A percentile compares a stretch with the other conserved stretches of the same genome.
These are phyloP conservation scores for Tuctoria greenei DNA, from an alignment of 176 grass and related monocot genomes.

Conservation along the genomic window DNA sequence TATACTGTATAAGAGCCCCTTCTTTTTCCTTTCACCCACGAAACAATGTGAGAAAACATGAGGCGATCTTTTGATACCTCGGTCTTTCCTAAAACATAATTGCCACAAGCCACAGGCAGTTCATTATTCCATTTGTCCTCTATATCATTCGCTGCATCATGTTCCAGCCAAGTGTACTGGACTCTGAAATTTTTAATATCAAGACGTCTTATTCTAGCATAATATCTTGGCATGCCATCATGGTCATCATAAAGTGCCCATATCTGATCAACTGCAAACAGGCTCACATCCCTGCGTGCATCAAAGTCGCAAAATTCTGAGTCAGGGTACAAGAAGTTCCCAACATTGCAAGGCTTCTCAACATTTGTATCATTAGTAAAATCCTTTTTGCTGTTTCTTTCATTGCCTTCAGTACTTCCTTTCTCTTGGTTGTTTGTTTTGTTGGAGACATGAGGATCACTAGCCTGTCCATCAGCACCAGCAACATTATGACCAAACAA, in stretches of 20 bases:
- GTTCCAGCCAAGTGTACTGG: constrained; percentile 64
- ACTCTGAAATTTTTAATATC: constrained; percentile 42
- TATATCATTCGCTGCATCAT: constrained; percentile 40
- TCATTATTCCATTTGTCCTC: constrained; percentile 53
- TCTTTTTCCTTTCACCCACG: constrained; percentile 49
- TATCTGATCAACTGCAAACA: constrained; percentile 66
- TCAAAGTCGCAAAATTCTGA: constrained; percentile 80
- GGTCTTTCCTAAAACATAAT: constrained; percentile 46
- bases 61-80: constrained; percentile 40
- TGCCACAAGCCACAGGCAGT: constrained; percentile 70
- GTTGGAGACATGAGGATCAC: constrained; percentile 32
- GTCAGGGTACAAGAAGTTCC: constrained; percentile 55
- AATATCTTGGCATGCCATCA: constrained; percentile 87
- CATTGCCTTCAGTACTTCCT: constrained; percentile 14
- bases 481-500: constrained; percentile 17
- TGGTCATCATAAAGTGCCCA: constrained; percentile 78
- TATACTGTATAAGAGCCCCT: constrained; percentile 49
- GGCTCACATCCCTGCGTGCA: constrained; percentile 44
- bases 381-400: constrained; percentile 21
- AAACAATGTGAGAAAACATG: constrained; percentile 76
- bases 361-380: constrained; percentile 25
- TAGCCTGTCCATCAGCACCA: constrained; percentile 5
- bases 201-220: constrained; percentile 63
- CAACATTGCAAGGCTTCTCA: constrained; percentile 27
- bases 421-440: constrained; percentile 26